Evolutionary conservation across 352 stramenopile species (phyloP).

Genomic region (Globisporangium alternatum): DNA sequence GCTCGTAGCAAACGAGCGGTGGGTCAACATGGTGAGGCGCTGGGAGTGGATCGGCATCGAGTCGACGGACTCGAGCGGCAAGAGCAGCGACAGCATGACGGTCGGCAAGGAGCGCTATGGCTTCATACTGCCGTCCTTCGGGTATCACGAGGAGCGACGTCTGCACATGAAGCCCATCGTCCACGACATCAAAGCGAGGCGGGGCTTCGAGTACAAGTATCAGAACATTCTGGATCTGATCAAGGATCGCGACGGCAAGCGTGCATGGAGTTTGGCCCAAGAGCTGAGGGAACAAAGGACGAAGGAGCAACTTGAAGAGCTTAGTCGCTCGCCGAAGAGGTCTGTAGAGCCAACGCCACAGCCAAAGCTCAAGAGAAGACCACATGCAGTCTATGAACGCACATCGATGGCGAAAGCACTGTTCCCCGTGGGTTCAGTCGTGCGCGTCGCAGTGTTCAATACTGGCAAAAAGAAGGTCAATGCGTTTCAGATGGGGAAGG

Average conservation of each 20-base stretch:
- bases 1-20: conserved; percentile 55
- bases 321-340: neutral
- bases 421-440: conserved; percentile 39
- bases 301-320: neutral
- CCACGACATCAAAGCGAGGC: conserved; percentile 30
- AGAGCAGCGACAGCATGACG: conserved; percentile 50
- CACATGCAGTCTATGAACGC: conserved; percentile 6
- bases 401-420: conserved; percentile 35
- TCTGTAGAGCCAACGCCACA: neutral
- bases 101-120: conserved; percentile 52
- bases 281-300: conserved; percentile 30
- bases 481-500: conserved; percentile 23
- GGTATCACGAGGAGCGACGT: conserved; percentile 34
- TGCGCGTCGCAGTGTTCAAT: conserved; percentile 30
- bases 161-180: conserved; percentile 54
- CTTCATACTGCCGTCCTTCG: conserved; percentile 51
- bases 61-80: conserved; percentile 21
- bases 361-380: neutral
- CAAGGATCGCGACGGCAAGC: conserved; percentile 53
- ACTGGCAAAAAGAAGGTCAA: conserved; percentile 12
- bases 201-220: conserved; percentile 68
- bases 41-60: conserved; percentile 73
- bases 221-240: conserved; percentile 69
- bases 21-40: conserved; percentile 61
- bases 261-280: conserved; percentile 52